phyloP scores from a whole-genome alignment of 208 protist species.

The Polymyxa betae region DNA sequence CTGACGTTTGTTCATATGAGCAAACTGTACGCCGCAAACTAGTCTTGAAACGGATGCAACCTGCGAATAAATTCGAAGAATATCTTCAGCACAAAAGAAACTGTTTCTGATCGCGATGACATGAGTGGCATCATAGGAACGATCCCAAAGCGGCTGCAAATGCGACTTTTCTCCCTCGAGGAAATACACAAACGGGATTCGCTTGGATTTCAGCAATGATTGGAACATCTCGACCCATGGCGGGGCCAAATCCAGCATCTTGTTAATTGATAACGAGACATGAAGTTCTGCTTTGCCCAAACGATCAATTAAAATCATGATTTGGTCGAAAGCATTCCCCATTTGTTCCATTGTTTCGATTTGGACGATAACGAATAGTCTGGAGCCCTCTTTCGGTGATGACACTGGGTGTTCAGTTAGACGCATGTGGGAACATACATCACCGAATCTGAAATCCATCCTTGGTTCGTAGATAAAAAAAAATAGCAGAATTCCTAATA shows the following conservation, averaged over 20 bases:
- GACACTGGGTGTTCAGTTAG: not conserved
- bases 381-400: not conserved
- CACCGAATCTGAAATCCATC: not conserved
- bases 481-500: not conserved
- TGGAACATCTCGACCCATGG: not conserved
- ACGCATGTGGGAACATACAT: not conserved
- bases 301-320: not conserved
- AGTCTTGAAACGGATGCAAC: not conserved
- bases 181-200: not conserved
- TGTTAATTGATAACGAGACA: not conserved
- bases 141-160: not conserved
- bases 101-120: not conserved
- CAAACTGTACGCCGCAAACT: not conserved
- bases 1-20: not conserved
- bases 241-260: not conserved
- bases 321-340: not conserved
- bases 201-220: not conserved
- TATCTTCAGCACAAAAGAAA: not conserved
- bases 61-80: not conserved
- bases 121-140: not conserved
- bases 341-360: not conserved
- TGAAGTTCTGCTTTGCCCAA: not conserved
- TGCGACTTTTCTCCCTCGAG: not conserved
- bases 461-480: not conserved
- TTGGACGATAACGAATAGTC: not conserved